Evolutionary conservation across 129 eudicot species (phyloP), one percentile per base, ranked within the genome.

Genomic region (Flaveria linearis): DNA sequence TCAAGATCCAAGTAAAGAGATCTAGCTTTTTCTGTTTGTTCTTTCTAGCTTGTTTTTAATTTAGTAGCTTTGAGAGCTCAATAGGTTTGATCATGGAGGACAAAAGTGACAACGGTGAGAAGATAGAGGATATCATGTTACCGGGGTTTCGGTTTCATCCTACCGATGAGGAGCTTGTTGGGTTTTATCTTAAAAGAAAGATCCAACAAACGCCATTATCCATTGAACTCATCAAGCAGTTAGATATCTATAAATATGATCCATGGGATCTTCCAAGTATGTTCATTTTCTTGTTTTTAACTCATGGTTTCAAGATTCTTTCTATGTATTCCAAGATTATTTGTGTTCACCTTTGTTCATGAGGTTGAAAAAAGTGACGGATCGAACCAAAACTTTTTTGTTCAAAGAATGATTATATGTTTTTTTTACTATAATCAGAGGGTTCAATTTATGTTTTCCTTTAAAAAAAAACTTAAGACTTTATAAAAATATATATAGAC

Each of bases 201-300:
- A 81, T 93, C 78, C 93, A 90, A 75, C 97, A 88, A 18, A 79
- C 82, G 45, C 98, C 97, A 82, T 91, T 93, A 50, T 87, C 98
- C 73, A 87, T 93, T 80, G 96, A 93, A 76, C 92, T 93, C 77
- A 93, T 93, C 87, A 93, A 83, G 84, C 98, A 93, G 49, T 85
- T 90, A 25, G 96, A 90, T 55, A 90, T 90, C 81, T 90, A 90
- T 75, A 90, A 90, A 74, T 89, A 86, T 76, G 98, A 92, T 86
- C 98, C 98, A 72, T 92, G 98, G 98, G 98, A 93, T 88, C 98
- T 93, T 77, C 98, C 98, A 85, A 93, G 98, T 93, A 63, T 30
- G 43, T 63, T 63, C 69, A 14, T 16, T 30, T 41, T 66, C 28
- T 10, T 74, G 20, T 46, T 69, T 28, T 61, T 65, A 36, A 12